phyloP scores from a whole-genome alignment of 2,329 filamentous ascomycete species.

The Colletotrichum liriopes region DNA sequence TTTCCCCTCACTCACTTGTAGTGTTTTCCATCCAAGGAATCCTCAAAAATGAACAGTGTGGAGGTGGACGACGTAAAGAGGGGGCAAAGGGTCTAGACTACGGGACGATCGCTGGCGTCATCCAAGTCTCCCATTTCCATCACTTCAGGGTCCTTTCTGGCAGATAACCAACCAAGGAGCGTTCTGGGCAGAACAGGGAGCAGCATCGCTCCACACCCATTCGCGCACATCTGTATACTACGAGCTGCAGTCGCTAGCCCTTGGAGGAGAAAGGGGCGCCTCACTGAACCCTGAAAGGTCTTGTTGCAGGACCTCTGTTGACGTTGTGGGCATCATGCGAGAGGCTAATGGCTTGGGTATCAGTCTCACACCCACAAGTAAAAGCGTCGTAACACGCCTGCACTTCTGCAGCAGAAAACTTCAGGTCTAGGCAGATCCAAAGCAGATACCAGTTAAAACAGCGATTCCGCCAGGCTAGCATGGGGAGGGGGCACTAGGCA shows the following conservation, averaged over 20 bases:
- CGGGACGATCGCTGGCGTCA: constrained; percentile 39
- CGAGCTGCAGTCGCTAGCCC: background rate
- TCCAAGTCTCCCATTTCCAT: background rate
- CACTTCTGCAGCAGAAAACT: constrained; percentile 20
- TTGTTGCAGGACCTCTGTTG: constrained; percentile 8
- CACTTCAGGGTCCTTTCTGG: constrained; percentile 31
- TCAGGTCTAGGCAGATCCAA: background rate
- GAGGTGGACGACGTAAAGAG: background rate
- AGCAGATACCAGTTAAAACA: background rate
- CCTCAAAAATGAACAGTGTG: background rate
- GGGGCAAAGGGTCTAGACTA: constrained; percentile 17
- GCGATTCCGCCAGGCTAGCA: background rate
- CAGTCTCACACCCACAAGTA: constrained; percentile 28
- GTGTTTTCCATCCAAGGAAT: background rate
- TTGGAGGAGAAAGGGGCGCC: constrained; percentile 22
- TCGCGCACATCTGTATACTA: constrained; percentile 1
- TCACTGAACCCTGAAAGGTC: constrained; percentile 29
- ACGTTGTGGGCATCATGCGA: background rate
- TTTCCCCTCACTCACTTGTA: constrained; percentile 12
- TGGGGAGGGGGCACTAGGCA: background rate
- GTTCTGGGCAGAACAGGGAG: background rate
- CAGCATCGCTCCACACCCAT: constrained; percentile 24
- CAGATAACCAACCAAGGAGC: background rate
- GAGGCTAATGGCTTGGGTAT: constrained; percentile 24
- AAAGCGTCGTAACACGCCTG: background rate